Conservation (phyloP, 768 basidiomycete species). For the Tylopilus sp. region DNA sequence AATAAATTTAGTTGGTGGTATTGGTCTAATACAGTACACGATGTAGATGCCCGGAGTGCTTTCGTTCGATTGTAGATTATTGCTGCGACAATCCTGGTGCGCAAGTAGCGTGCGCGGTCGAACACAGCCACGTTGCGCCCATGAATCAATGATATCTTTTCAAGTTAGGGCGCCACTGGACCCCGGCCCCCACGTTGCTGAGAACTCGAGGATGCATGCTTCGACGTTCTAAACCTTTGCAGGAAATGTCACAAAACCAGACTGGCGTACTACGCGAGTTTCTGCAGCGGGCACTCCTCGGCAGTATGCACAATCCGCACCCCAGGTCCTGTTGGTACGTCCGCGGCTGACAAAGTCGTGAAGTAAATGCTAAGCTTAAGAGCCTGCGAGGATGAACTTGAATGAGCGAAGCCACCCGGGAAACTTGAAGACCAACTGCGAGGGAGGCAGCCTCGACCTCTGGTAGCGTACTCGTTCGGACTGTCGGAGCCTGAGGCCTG, state of each 20-base stretch:
- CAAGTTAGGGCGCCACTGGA: background rate
- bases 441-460: too few species aligned
- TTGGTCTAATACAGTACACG: slow-evolving; percentile 1
- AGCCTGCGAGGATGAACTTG: too few species aligned
- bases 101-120: slow-evolving; percentile 10
- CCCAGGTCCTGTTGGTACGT: too few species aligned
- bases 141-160: background rate
- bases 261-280: slow-evolving; percentile 27
- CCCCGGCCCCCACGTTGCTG: slow-evolving; percentile 19
- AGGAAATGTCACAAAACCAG: slow-evolving; percentile 4
- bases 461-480: too few species aligned
- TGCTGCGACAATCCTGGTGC: background rate
- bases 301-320: background rate
- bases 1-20: background rate
- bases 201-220: too few species aligned
- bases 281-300: slow-evolving; percentile 19
- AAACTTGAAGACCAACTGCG: too few species aligned
- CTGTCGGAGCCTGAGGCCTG: too few species aligned
- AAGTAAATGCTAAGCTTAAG: too few species aligned
- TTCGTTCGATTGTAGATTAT: background rate
- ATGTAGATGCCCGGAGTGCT: background rate
- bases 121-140: slow-evolving; percentile 8
- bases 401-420: too few species aligned
- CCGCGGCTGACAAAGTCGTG: too few species aligned
- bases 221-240: slow-evolving; percentile 8